These are phyloP conservation scores for Cercospora canescens DNA, from an alignment of 2,329 filamentous ascomycete genomes.

Conservation along the genomic window DNA sequence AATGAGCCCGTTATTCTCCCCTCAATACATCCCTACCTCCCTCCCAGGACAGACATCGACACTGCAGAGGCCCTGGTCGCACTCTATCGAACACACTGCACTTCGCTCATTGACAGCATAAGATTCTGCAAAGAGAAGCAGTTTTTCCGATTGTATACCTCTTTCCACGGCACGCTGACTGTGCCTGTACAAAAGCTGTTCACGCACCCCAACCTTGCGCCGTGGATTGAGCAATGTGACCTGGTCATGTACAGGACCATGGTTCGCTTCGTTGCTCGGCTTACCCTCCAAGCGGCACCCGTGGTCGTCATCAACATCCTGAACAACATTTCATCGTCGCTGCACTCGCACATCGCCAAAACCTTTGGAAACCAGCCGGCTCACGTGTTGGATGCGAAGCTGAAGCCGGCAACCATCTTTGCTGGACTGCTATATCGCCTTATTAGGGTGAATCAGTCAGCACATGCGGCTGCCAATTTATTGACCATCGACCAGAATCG, in stretches of 20 bases:
- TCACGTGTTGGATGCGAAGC: constrained; percentile 83
- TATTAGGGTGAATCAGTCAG: constrained; percentile 87
- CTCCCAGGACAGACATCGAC: constrained; percentile 78
- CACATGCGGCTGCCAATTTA: constrained; percentile 91
- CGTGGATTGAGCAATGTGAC: constrained; percentile 95
- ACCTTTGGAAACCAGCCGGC: constrained; percentile 82
- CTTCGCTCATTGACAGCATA: constrained; percentile 91
- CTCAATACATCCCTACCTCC: constrained; percentile 79
- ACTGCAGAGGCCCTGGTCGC: constrained; percentile 82
- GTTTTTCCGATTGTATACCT: constrained; percentile 91
- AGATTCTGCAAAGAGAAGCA: constrained; percentile 96
- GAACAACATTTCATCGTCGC: constrained; percentile 77
- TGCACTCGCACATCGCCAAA: constrained; percentile 78
- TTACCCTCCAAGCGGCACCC: constrained; percentile 88
- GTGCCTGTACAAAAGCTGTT: constrained; percentile 95
- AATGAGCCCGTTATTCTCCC: constrained; percentile 77
- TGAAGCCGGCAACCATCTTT: constrained; percentile 86
- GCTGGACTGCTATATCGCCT: constrained; percentile 82
- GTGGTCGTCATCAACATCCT: constrained; percentile 84
- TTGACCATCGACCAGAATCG: constrained; percentile 85
- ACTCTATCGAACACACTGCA: constrained; percentile 91
- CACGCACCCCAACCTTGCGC: constrained; percentile 73
- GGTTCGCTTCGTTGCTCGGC: constrained; percentile 85
- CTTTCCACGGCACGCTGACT: constrained; percentile 93
- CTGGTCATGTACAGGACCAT: constrained; percentile 96